Conservation (phyloP, 208 protist species). For the Tritrichomonas musculus region DNA sequence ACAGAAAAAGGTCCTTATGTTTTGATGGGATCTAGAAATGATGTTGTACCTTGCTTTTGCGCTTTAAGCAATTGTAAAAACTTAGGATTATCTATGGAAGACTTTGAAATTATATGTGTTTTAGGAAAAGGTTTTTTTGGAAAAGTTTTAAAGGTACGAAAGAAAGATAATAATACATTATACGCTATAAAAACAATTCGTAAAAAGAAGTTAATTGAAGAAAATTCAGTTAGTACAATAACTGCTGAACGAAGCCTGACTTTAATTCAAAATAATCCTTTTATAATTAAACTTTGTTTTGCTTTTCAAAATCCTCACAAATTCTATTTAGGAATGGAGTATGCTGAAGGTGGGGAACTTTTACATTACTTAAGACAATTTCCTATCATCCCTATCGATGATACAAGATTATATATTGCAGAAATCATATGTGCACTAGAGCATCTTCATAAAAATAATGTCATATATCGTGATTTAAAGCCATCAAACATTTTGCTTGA, state of each 20-base stretch:
- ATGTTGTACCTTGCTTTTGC: neutral
- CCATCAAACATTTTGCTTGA: neutral
- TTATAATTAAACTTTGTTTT: neutral
- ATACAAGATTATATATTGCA: neutral
- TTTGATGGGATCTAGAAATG: neutral
- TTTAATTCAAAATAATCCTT: neutral
- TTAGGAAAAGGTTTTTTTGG: neutral
- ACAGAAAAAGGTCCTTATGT: neutral
- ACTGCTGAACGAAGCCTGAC: neutral
- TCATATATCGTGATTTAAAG: conserved; percentile 1
- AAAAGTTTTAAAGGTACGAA: neutral
- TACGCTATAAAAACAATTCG: neutral
- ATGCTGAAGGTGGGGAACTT: conserved; percentile 23
- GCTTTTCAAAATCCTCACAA: neutral
- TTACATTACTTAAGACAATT: neutral
- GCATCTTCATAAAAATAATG: conserved; percentile 20
- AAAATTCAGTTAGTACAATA: neutral
- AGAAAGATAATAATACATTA: neutral
- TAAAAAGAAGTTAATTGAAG: neutral
- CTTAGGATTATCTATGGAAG: neutral
- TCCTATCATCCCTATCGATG: neutral
- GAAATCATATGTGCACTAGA: neutral
- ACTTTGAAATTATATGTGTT: neutral
- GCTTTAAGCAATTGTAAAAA: neutral
- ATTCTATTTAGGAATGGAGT: neutral